Conservation (phyloP, 257 asterid species). For the Solanum lycopersicoides region DNA sequence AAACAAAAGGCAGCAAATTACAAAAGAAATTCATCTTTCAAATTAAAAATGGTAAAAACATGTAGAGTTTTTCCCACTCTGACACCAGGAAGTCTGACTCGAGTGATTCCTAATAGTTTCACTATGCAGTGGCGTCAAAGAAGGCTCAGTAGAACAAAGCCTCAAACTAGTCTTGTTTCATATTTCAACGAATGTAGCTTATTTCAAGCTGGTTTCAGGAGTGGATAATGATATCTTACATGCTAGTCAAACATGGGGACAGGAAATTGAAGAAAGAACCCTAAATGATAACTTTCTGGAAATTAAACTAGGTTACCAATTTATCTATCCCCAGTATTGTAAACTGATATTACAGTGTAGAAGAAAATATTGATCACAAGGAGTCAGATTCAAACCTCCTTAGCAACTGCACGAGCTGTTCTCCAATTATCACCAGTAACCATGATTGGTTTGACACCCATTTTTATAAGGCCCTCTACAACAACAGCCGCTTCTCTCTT, state of each 20-base stretch:
- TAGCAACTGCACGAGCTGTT: slow-evolving; percentile 96
- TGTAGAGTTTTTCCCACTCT: not conserved
- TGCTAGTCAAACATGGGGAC: not conserved
- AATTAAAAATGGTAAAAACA: not conserved
- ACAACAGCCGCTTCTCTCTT: slow-evolving; percentile 98
- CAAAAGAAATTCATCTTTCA: not conserved
- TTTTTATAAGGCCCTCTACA: slow-evolving; percentile 78
- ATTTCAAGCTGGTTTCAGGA: not conserved
- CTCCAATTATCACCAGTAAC: slow-evolving; percentile 99
- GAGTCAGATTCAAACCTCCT: slow-evolving; percentile 48
- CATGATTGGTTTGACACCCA: slow-evolving; percentile 90
- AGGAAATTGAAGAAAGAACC: not conserved
- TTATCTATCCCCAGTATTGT: not conserved
- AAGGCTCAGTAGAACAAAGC: not conserved
- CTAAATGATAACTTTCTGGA: not conserved
- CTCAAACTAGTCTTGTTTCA: not conserved
- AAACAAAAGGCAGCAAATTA: not conserved
- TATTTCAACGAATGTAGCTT: not conserved
- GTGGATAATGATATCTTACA: not conserved
- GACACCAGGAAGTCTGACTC: not conserved
- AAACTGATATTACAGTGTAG: not conserved
- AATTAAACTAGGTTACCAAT: not conserved
- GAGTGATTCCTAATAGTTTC: not conserved
- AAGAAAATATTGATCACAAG: not conserved
- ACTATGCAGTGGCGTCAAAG: not conserved